Evolutionary conservation across 345 rosid species (phyloP).

Genomic region (Gossypioides kirkii): DNA sequence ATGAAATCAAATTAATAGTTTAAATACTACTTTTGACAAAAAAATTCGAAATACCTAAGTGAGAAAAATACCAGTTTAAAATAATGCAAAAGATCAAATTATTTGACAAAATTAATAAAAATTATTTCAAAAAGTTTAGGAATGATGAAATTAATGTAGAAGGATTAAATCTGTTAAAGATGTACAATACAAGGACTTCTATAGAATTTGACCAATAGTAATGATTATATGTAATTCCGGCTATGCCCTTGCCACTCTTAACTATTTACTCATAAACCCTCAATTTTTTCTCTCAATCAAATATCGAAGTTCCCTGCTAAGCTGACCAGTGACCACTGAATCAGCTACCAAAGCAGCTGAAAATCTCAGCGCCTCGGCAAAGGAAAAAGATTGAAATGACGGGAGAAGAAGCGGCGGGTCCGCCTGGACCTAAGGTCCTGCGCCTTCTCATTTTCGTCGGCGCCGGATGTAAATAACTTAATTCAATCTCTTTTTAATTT

Average conservation of each 20-base stretch:
- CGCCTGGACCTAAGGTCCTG: slow-evolving; percentile 2
- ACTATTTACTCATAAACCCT: not conserved
- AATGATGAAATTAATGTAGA: too few species aligned
- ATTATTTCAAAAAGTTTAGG: too few species aligned
- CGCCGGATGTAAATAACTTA: slow-evolving; percentile 1
- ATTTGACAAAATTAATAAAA: too few species aligned
- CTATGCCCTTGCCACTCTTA: not conserved
- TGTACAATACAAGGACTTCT: too few species aligned
- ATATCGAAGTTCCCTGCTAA: not conserved
- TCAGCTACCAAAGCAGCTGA: not conserved
- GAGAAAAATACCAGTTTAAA: too few species aligned
- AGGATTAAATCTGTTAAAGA: too few species aligned
- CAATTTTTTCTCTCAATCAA: not conserved
- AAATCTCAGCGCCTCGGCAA: not conserved
- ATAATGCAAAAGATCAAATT: too few species aligned
- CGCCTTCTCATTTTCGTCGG: slow-evolving; percentile 4
- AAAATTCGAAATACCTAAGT: too few species aligned
- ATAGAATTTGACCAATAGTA: too few species aligned
- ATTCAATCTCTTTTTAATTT: not conserved
- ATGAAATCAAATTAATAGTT: too few species aligned
- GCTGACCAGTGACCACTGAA: not conserved
- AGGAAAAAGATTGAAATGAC: not conserved
- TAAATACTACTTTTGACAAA: too few species aligned
- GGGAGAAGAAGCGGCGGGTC: slow-evolving; percentile 2
- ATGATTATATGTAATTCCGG: not conserved